Evolutionary conservation across 225 moss, liverwort and hornwort species (phyloP), one percentile per base, ranked within the genome.

Genomic region (Straminergon stramineum): DNA sequence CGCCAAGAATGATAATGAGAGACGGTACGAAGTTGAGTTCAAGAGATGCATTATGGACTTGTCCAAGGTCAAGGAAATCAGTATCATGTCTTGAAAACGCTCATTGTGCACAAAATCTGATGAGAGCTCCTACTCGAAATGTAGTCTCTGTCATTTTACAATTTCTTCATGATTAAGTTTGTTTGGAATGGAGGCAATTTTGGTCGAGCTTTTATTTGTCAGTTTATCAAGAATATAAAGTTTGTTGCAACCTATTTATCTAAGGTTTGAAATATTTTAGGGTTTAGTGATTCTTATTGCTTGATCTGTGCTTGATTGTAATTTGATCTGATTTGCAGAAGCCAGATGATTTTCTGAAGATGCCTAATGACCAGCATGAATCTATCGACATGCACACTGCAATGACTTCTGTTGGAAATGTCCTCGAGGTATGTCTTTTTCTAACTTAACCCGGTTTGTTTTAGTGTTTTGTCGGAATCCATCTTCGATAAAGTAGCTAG

Each of bases 21-120:
- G 94, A 90, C 91, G 87, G 85, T 90, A 94, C 65, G 95, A 96
- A 88, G 92, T 88, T 61, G 96, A 95, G 84, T 96, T 98, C 88
- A 96, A 95, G 85, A 92, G 92, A 80, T 94, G 96, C 75, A 95
- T 98, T 90, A 93, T 96, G 88, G 94, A 94, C 89, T 82, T 96
- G 66, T 93, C 96, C 57, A 94, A 95, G 93, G 96, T 96, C 62
- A 87, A 93, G 91, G 73, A 58, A 75, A 84, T 43, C 53, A 43
- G 61, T 60, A 70, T 30, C 51, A 35, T 79, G 53, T 67, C 51
- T 87, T 83, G 43, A 45, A 60, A 89, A 60, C 45, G 53, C 39
- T 57, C 11, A 53, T 76, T 56, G 43, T 82, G 45, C 69, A 75
- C 58, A 85, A 28, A 81, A 81, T 73, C 41, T 69, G 77, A 82